These are phyloP conservation scores for Ilex paraguariensis DNA, from an alignment of 305 asterid genomes.

Conservation along the genomic window DNA sequence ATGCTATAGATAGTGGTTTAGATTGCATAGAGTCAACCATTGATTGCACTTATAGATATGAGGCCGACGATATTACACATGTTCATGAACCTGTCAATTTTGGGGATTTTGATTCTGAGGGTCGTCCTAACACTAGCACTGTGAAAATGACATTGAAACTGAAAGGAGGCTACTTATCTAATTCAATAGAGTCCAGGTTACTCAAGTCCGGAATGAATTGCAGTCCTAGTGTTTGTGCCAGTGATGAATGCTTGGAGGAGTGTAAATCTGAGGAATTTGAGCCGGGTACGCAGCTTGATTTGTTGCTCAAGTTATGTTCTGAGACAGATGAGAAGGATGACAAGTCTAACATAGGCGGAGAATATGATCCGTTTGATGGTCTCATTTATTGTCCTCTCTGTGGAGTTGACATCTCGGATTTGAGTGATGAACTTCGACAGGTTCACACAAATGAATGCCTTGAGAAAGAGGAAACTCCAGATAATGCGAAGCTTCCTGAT, in stretches of 20 bases:
- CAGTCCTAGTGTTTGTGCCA: not conserved
- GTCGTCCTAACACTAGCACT: too few relatives aligned
- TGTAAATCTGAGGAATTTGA: conserved; percentile 25
- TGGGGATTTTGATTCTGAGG: too few relatives aligned
- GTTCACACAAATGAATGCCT: conserved; percentile 84
- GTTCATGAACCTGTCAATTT: too few relatives aligned
- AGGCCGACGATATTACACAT: too few relatives aligned
- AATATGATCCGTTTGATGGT: not conserved
- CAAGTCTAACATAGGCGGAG: too few relatives aligned
- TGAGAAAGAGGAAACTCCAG: conserved; percentile 45
- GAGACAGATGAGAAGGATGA: conserved; percentile 22
- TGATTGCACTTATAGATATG: conserved; percentile 12
- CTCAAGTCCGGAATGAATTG: conserved; percentile 6
- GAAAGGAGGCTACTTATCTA: conserved; percentile 8
- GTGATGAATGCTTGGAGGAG: conserved; percentile 17
- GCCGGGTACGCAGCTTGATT: conserved; percentile 50
- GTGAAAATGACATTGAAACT: not conserved
- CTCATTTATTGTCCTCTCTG: conserved; percentile 71
- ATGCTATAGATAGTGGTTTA: conserved; percentile 28
- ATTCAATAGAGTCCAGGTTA: conserved; percentile 24
- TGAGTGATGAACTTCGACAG: conserved; percentile 55
- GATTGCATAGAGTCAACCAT: conserved; percentile 45
- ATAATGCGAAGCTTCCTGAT: conserved; percentile 33
- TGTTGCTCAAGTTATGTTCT: conserved; percentile 64
- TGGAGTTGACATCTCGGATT: conserved; percentile 60